Conservation (phyloP, 805 yeast species). For the Ascoidea rubescens region DNA sequence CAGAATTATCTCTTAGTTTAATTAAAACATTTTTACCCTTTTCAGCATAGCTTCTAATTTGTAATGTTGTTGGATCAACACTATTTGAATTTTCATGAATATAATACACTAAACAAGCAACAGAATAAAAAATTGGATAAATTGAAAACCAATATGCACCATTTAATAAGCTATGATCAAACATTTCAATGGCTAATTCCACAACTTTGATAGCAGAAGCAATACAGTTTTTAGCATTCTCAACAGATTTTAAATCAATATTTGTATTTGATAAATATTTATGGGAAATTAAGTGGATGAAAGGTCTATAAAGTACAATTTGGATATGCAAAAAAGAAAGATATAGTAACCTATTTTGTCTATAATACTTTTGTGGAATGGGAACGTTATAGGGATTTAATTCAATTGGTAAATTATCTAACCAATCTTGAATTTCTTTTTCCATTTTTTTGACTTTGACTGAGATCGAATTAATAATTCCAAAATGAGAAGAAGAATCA, state of each 20-base stretch:
- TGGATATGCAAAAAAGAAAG: conserved; percentile 64
- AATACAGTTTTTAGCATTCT: conserved; percentile 72
- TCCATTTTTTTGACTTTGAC: conserved; percentile 51
- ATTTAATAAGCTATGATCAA: conserved; percentile 50
- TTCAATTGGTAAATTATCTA: conserved; percentile 53
- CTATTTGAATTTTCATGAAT: conserved; percentile 35
- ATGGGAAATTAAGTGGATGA: conserved; percentile 68
- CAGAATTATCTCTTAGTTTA: conserved; percentile 54
- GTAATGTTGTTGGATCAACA: conserved; percentile 14
- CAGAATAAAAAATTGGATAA: conserved; percentile 79
- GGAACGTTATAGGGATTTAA: conserved; percentile 48
- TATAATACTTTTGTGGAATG: conserved; percentile 32
- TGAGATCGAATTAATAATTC: conserved; percentile 6
- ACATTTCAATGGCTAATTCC: conserved; percentile 68
- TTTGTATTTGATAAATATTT: conserved; percentile 23
- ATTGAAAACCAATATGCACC: conserved; percentile 90
- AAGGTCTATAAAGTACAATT: conserved; percentile 74
- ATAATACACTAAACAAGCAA: conserved; percentile 75
- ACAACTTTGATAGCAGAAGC: conserved; percentile 76
- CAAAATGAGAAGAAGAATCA: background rate
- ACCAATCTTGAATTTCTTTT: conserved; percentile 57
- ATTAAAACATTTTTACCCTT: conserved; percentile 65
- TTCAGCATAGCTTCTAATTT: conserved; percentile 62
- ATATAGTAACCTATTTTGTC: conserved; percentile 65
- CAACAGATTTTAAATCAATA: conserved; percentile 45